These are phyloP conservation scores for Candida sojae DNA, from an alignment of 1,139 yeast genomes.

Conservation along the genomic window DNA sequence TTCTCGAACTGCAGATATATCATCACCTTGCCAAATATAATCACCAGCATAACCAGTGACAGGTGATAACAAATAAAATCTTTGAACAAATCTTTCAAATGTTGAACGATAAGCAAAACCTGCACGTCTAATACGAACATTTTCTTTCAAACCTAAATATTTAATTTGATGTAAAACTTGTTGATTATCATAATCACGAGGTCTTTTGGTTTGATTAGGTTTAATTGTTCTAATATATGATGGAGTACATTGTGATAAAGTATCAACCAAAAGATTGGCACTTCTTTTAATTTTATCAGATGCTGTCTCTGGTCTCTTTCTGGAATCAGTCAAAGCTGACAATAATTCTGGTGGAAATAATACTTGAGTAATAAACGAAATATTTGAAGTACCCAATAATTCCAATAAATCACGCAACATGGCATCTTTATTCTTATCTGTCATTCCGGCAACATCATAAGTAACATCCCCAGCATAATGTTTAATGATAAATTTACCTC, in stretches of 20 bases:
- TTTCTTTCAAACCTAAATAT: slow-evolving; percentile 93
- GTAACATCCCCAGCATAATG: slow-evolving; percentile 99
- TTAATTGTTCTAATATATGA: slow-evolving; percentile 97
- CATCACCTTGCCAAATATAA: slow-evolving; percentile 91
- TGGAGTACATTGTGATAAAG: slow-evolving; percentile 87
- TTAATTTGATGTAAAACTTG: slow-evolving; percentile 96
- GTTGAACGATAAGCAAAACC: slow-evolving; percentile 99
- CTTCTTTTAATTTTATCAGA: slow-evolving; percentile 91
- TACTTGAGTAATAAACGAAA: slow-evolving; percentile 57
- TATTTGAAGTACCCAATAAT: slow-evolving; percentile 69
- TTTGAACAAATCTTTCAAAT: slow-evolving; percentile 94
- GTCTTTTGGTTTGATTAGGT: slow-evolving; percentile 92
- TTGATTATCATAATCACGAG: slow-evolving; percentile 83
- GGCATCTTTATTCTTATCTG: slow-evolving; percentile 96
- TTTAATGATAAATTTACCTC: slow-evolving; percentile 84
- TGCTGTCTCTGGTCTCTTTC: slow-evolving; percentile 94
- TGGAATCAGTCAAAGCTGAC: slow-evolving; percentile 67
- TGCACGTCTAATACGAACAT: slow-evolving; percentile 96
- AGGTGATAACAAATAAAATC: slow-evolving; percentile 86
- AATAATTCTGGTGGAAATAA: slow-evolving; percentile 72
- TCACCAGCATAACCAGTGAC: slow-evolving; percentile 98
- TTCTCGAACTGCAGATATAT: slow-evolving; percentile 74
- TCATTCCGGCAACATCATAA: slow-evolving; percentile 87
- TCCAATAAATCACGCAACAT: slow-evolving; percentile 86
- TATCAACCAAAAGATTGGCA: slow-evolving; percentile 88